These are phyloP conservation scores for Mimosa bimucronata DNA, from an alignment of 306 rosid genomes.

Conservation along the genomic window DNA sequence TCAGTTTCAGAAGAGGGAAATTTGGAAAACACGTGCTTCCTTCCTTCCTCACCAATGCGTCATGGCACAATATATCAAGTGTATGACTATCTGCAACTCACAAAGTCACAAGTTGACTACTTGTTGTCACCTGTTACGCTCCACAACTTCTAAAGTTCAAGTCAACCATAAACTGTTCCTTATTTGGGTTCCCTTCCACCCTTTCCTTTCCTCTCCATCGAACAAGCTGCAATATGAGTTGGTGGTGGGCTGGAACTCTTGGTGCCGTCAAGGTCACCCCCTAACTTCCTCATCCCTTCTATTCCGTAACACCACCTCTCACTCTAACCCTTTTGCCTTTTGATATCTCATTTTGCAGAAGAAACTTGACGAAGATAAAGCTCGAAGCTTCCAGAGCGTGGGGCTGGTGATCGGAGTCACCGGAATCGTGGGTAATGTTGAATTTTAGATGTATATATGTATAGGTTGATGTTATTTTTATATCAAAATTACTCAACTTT, in stretches of 20 bases:
- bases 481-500: too few relatives aligned
- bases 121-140: not conserved
- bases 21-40: not conserved
- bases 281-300: not conserved
- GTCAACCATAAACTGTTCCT: not conserved
- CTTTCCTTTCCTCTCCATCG: not conserved
- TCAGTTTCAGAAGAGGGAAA: not conserved
- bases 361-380: conserved; percentile 1
- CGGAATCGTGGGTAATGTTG: conserved; percentile 44
- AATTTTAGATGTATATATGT: too few relatives aligned
- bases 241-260: conserved; percentile 56
- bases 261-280: conserved; percentile 46
- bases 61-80: not conserved
- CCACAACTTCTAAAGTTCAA: not conserved
- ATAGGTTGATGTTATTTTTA: too few relatives aligned
- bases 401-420: conserved; percentile 57
- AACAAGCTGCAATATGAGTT: conserved; percentile 38
- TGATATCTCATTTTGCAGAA: conserved; percentile 19
- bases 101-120: not conserved
- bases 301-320: not conserved
- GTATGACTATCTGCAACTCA: not conserved
- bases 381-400: conserved; percentile 34
- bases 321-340: not conserved
- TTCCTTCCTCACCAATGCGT: not conserved
- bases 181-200: not conserved